phyloP scores from a whole-genome alignment of 345 rosid genomes.

The Pugionium cornutum region DNA sequence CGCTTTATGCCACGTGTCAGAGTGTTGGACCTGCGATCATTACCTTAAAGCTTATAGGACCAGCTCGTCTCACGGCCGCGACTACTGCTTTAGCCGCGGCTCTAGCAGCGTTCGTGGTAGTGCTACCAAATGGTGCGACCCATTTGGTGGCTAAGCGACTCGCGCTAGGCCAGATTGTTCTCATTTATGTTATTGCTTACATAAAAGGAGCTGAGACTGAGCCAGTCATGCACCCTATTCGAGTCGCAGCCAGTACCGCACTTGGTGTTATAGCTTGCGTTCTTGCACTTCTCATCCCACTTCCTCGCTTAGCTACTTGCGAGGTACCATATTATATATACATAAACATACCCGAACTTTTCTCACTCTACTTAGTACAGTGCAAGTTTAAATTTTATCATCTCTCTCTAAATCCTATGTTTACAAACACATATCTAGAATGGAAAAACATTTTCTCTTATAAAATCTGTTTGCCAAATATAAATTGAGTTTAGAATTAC shows the following conservation, averaged over 20 bases:
- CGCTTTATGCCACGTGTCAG: slow-evolving; percentile 68
- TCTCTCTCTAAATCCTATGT: too few relatives aligned
- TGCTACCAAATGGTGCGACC: slow-evolving; percentile 53
- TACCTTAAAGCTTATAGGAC: slow-evolving; percentile 65
- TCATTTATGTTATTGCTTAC: slow-evolving; percentile 61
- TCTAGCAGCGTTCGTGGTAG: slow-evolving; percentile 61
- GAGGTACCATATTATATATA: slow-evolving; percentile 47
- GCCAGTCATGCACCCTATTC: slow-evolving; percentile 69
- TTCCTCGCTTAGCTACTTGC: slow-evolving; percentile 68
- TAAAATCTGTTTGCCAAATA: too few relatives aligned
- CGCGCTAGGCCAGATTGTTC: slow-evolving; percentile 78
- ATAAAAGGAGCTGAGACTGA: slow-evolving; percentile 56
- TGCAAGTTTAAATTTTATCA: too few relatives aligned
- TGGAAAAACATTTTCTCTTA: too few relatives aligned
- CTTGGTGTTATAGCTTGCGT: slow-evolving; percentile 73
- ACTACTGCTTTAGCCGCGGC: slow-evolving; percentile 65
- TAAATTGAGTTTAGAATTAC: too few relatives aligned
- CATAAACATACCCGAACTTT: slow-evolving; percentile 3
- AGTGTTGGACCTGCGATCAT: slow-evolving; percentile 68
- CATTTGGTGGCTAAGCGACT: slow-evolving; percentile 68
- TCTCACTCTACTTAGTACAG: not conserved
- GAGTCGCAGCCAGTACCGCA: slow-evolving; percentile 74
- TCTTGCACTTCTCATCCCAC: slow-evolving; percentile 68
- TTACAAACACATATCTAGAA: too few relatives aligned
- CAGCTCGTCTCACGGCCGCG: slow-evolving; percentile 52